phyloP scores from a whole-genome alignment of 1,284 basidiomycete species.

The Mycosarcoma maydis region DNA sequence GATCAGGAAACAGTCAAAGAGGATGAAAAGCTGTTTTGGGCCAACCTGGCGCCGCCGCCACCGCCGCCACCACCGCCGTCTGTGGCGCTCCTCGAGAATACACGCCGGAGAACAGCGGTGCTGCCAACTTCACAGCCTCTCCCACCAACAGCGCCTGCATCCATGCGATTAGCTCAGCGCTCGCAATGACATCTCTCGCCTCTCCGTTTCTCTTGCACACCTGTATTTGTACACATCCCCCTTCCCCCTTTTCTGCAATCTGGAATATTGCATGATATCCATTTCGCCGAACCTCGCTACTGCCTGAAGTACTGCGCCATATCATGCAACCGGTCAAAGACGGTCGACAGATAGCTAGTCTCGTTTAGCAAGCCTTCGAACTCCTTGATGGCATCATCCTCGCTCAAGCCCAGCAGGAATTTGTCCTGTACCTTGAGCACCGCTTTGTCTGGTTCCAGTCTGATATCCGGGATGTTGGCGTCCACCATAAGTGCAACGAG shows the following conservation, averaged over 20 bases:
- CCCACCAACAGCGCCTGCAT: slow-evolving; percentile 25
- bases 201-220: background rate
- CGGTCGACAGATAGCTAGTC: slow-evolving; percentile 90
- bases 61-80: too few relatives aligned
- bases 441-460: slow-evolving; percentile 75
- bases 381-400: slow-evolving; percentile 82
- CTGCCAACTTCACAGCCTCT: too few relatives aligned
- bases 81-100: background rate
- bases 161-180: slow-evolving; percentile 21
- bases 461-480: slow-evolving; percentile 97
- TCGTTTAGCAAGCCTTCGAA: slow-evolving; percentile 94
- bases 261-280: too few relatives aligned
- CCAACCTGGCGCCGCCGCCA: slow-evolving; percentile 5
- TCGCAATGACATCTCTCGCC: background rate
- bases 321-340: slow-evolving; percentile 72
- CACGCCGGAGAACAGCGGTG: background rate
- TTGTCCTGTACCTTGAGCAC: slow-evolving; percentile 87
- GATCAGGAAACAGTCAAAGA: slow-evolving; percentile 29
- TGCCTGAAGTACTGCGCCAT: slow-evolving; percentile 65
- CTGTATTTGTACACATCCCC: slow-evolving; percentile 28
- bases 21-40: slow-evolving; percentile 16
- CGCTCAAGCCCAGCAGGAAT: slow-evolving; percentile 86
- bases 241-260: background rate
- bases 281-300: too few relatives aligned
- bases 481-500: slow-evolving; percentile 96